Base-by-base conservation (phyloP, 352 stramenopile genomes). In the Pythium brassicae region DNA sequence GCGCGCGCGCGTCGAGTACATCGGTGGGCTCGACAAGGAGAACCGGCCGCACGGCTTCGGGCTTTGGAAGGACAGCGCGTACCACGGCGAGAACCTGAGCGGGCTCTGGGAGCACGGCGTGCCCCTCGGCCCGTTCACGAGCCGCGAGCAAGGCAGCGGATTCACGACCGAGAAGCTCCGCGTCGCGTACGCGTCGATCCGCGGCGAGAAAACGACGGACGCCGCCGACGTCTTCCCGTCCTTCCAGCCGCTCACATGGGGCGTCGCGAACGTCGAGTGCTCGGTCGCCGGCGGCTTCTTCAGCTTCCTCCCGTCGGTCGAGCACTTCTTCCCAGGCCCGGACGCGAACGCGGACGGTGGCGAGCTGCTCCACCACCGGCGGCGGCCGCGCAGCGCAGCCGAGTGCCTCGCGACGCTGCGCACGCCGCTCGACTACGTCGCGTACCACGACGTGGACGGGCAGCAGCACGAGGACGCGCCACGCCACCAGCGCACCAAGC, bases 41-140 rank as follows among this genome's bases (percentile, higher is more conserved):
- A 66, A 71, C n/a, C 59, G 69, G 1, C 74, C 77, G 8, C 64
- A 87, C 39, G 77, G 77, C 44, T 59, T 62, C 25, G 77, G 77
- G 4, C 50, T 63, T 11, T 87, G 77, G 77, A 66, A 62, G 7
- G 77, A 87, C 57, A 71, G 75, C 55, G 46, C 57, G 8, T 84
- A 73, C 43, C 62, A 82, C 32, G 77, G 77, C 37, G 77, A 87
- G 46, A 69, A 78, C 19, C 50, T 86, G 25, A 83, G 61, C 2
- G 72, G 75, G 0, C 66, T 54, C 12, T 87, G 72, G 72, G 52
- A 67, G 8, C 52, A 86, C 46, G 77, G 77, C n/a, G 53, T 65
- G 22, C 75, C 77, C 17, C 59, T 84, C 32, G 77, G 72, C 12
- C 77, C 77, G n/a, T 86, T 85, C 49, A 57, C 42, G 11, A 84